phyloP scores from a whole-genome alignment of 768 basidiomycete genomes.

The Mycena epipterygia region DNA sequence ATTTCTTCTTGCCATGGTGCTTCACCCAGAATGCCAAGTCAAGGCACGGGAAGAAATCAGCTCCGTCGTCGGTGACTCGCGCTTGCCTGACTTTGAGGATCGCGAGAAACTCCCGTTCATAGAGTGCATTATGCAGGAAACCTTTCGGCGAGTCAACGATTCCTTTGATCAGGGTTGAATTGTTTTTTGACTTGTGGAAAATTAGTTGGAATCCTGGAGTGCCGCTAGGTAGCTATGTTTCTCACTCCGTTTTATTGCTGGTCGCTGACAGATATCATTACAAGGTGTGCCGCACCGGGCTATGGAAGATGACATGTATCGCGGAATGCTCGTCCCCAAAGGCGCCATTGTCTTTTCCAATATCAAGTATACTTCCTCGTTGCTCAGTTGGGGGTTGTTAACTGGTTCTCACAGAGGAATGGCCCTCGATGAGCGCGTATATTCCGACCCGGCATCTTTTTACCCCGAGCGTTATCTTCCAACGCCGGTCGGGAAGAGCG shows the following conservation, averaged over 20 bases:
- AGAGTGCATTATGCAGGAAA: neutral
- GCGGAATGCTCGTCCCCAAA: neutral
- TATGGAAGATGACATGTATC: neutral
- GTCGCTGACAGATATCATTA: too few relatives aligned
- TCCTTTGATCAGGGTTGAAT: neutral
- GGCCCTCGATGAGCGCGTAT: slow-evolving; percentile 42
- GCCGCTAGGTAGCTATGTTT: neutral
- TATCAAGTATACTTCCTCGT: neutral
- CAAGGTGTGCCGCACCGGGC: neutral
- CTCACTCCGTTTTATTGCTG: too few relatives aligned
- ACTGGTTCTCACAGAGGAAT: slow-evolving; percentile 36
- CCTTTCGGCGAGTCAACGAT: neutral
- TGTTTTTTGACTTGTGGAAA: neutral
- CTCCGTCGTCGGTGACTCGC: neutral
- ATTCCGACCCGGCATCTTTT: slow-evolving; percentile 45
- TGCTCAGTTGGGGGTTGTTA: neutral
- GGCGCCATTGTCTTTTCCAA: neutral
- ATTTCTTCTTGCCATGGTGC: slow-evolving; percentile 22
- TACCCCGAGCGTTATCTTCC: slow-evolving; percentile 43
- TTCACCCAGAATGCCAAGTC: slow-evolving; percentile 22
- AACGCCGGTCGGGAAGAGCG: slow-evolving; percentile 5
- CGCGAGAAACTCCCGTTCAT: neutral
- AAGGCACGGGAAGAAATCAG: slow-evolving; percentile 13
- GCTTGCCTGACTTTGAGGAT: slow-evolving; percentile 12
- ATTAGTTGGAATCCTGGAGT: neutral